Evolutionary conservation across 208 protist species (phyloP), one percentile per base, ranked within the genome.

Genomic region (Acanthamoeba castellanii): DNA sequence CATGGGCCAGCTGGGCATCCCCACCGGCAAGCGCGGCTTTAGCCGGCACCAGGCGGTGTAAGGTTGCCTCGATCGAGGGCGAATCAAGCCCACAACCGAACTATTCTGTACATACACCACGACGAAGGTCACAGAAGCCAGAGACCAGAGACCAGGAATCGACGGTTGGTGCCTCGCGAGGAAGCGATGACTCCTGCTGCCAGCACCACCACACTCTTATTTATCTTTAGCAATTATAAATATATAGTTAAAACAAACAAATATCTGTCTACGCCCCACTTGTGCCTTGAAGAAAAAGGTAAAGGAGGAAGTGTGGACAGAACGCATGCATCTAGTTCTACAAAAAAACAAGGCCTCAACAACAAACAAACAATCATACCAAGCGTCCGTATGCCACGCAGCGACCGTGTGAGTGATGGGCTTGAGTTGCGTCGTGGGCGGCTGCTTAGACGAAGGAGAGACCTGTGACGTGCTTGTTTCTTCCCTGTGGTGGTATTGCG

Each of bases 381-480:
- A 9, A 0, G 45, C 45, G 45, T 47, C 45, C 5, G 45, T 47
- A 47, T 13, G 45, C 45, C 45, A 9, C 45, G 7, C 45, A 47
- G 45, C 45, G 7, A 47, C 45, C 45, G 4, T 47, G 45, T 11
- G 45, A 9, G 45, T 4, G 45, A 47, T 47, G 45, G 45, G 45
- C 45, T 47, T 47, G 45, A 4, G 45, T 47, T 47, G 45, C 52
- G 52, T 59, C 0, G 52, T n/a, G 16, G 59, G 55, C 55, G 59
- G 25, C 6, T 66, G 59, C 59, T 76, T 68, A 94, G 16, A 85
- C 91, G 37, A 94, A 94, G 4, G 91, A 94, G n/a, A 94, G 91
- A 87, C 91, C 91, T 3, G 91, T 94, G 37, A 94, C 91, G 72
- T 94, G 91, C 50, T 94, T 94, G 91, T 94, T 94, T 25, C 91